A percentile compares a stretch with the other conserved stretches of the same genome.
These are phyloP conservation scores for Aspergillus fijiensis DNA, from an alignment of 2,329 filamentous ascomycete genomes.

Conservation along the genomic window DNA sequence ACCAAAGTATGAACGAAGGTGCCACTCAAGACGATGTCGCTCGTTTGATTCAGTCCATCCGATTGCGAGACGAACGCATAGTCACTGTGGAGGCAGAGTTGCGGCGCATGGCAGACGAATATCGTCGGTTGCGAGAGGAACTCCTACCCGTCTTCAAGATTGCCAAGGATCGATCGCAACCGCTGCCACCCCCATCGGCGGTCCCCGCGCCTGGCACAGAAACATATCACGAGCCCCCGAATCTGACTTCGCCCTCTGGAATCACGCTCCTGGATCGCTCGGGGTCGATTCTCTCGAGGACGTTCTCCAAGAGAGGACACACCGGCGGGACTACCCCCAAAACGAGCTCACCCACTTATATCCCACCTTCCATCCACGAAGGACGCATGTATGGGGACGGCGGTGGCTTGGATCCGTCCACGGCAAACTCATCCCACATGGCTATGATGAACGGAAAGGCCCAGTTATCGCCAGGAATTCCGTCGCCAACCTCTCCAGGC, in stretches of 20 bases:
- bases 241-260: slow-evolving; percentile 39
- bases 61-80: slow-evolving; percentile 87
- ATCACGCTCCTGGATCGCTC: slow-evolving; percentile 40
- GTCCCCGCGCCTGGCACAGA: slow-evolving; percentile 23
- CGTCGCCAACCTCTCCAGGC: slow-evolving; percentile 47
- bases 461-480: slow-evolving; percentile 51
- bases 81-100: slow-evolving; percentile 79
- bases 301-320: slow-evolving; percentile 72
- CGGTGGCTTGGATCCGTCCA: slow-evolving; percentile 64
- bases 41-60: slow-evolving; percentile 83
- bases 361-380: slow-evolving; percentile 66
- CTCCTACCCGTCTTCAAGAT: slow-evolving; percentile 86
- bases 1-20: slow-evolving; percentile 80
- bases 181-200: slow-evolving; percentile 63
- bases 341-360: slow-evolving; percentile 70
- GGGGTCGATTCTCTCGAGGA: slow-evolving; percentile 62
- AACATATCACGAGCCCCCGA: slow-evolving; percentile 35
- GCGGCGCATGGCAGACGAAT: slow-evolving; percentile 81
- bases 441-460: slow-evolving; percentile 65
- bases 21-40: slow-evolving; percentile 93
- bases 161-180: slow-evolving; percentile 87
- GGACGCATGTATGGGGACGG: slow-evolving; percentile 55
- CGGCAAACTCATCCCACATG: slow-evolving; percentile 69
- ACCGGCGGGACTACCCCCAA: slow-evolving; percentile 71
- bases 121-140: slow-evolving; percentile 83